Percentiles rank a stretch among this genome's conserved stretches.
Evolutionary conservation across 371 early-diverging fungal species (phyloP).

Genomic region (Cokeromyces recurvatus): DNA sequence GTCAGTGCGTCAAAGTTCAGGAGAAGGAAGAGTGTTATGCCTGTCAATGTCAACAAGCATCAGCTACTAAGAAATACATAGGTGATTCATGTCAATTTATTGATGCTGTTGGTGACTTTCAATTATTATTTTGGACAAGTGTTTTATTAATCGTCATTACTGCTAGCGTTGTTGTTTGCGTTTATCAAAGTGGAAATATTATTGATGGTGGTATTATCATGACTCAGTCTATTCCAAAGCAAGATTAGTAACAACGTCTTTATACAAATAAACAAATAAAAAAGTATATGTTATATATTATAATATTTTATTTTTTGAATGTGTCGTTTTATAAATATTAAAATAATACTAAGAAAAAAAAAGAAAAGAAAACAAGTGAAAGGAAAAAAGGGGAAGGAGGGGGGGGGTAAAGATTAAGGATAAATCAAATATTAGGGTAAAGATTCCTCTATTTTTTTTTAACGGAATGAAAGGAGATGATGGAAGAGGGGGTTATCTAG

Average conservation of each 20-base stretch:
- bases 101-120: conserved; percentile 40
- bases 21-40: conserved; percentile 24
- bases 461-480: no score
- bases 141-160: conserved; percentile 32
- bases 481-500: no score
- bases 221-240: conserved; percentile 37
- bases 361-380: no score
- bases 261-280: no score
- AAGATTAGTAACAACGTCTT: no score
- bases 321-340: no score
- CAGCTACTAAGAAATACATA: conserved; percentile 13
- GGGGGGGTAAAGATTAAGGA: no score
- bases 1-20: conserved; percentile 16
- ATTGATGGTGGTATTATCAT: conserved; percentile 32
- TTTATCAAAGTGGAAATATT: conserved; percentile 35
- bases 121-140: conserved; percentile 45
- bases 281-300: no score
- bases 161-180: conserved; percentile 34
- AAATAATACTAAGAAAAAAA: no score
- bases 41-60: conserved; percentile 31
- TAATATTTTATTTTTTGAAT: neutral
- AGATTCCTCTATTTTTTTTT: no score
- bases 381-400: no score
- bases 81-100: conserved; percentile 36
- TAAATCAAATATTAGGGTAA: no score